Conservation (phyloP, 1,139 yeast species). For the Kazachstania sp. region DNA sequence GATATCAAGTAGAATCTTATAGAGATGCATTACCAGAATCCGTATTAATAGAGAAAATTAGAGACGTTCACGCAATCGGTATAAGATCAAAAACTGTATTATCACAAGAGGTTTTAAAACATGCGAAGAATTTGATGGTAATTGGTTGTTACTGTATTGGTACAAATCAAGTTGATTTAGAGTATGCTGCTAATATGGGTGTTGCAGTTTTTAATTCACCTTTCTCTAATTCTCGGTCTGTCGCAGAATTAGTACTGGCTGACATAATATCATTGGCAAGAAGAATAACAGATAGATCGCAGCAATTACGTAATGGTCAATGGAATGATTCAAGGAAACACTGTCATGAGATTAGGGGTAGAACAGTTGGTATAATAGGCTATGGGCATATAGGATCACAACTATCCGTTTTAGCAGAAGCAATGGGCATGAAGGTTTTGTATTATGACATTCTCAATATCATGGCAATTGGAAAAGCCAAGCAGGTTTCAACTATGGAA, state of each 20-base stretch:
- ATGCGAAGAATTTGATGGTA: constrained; percentile 81
- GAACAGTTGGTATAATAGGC: constrained; percentile 92
- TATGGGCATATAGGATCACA: constrained; percentile 98
- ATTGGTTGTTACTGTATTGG: constrained; percentile 99
- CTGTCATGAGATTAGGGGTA: constrained; percentile 99
- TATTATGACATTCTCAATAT: constrained; percentile 87
- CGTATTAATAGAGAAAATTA: constrained; percentile 89
- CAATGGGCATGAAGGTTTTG: constrained; percentile 94
- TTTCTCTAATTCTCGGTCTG: constrained; percentile 94
- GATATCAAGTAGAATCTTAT: constrained; percentile 92
- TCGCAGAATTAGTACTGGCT: constrained; percentile 93
- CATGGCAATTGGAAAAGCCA: constrained; percentile 94
- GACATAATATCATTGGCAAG: constrained; percentile 90
- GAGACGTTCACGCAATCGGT: constrained; percentile 92
- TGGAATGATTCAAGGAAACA: constrained; percentile 93
- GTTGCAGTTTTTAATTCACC: constrained; percentile 97
- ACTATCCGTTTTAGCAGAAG: constrained; percentile 90
- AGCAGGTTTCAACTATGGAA: constrained; percentile 76
- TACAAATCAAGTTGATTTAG: constrained; percentile 92
- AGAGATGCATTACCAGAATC: constrained; percentile 84
- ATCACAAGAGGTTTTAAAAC: constrained; percentile 65
- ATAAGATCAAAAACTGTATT: constrained; percentile 92
- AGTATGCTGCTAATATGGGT: constrained; percentile 85
- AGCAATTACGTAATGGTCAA: constrained; percentile 89
- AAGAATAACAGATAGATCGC: constrained; percentile 92